Base-by-base conservation (phyloP, 495 filamentous ascomycete genomes). In the Neurospora tetraspora region DNA sequence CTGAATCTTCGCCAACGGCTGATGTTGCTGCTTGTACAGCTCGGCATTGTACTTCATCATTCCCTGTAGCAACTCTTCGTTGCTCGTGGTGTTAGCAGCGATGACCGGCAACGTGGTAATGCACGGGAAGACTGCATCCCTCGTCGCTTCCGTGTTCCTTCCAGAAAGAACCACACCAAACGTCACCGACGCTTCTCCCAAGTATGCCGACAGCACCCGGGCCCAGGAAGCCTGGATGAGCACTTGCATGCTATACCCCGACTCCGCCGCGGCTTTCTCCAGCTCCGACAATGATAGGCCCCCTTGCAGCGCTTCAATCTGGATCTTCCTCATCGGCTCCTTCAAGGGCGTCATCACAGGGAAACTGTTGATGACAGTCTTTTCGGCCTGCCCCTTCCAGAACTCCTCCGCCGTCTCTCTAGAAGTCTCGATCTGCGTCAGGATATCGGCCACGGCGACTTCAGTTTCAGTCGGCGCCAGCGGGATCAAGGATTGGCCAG, bases 121-220 rank as follows among this genome's bases (percentile, higher is more conserved):
- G 77, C 89, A 92, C 12, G 93, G 93, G 69, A 96, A 92, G 16
- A 87, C 82, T 20, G 86, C 85, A 3, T 84, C 73, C 68, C 84
- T 82, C 0, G 88, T 86, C 65, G 81, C 81, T 11, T 87, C 81
- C 2, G 87, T 84, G 37, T 86, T 88, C 10, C 92, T 85, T 4
- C 91, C 92, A 4, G 93, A 93, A 10, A 96, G 83, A 73, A 90
- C 91, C 40, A 91, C 85, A 0, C 93, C 93, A 77, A 93, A 94
- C 0, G 86, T 88, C 4, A 93, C 87, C 16, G 83, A 85, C 5
- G 78, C 31, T 69, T 96, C 92, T 7, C 93, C 93, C 39, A 87
- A 88, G 77, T 94, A 94, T 0, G 89, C 86, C 14, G 90, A 86
- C 5, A 96, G 85, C 2, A 96, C 75, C 14, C 88, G 83, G 2